Evolutionary conservation across 805 yeast genomes (phyloP), one percentile per base, ranked within the genome.

Genomic region (Diddensiella caesifluorescens): DNA sequence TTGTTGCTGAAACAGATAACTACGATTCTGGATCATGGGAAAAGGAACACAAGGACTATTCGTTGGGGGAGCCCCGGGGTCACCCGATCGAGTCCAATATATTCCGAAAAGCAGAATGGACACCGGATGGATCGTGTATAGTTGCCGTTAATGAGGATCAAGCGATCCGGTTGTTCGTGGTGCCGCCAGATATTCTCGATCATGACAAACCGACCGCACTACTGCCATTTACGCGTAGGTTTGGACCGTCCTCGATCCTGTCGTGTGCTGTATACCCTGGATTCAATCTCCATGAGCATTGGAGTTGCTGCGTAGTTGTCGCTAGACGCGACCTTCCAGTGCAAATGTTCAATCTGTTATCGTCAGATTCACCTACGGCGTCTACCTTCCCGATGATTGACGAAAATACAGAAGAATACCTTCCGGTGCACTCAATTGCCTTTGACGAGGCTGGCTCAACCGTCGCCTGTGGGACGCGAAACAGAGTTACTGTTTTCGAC

Each of bases 91-190:
- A 12, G 7, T 12, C 27, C 10, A 23, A 23, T 23, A 7, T 23
- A 12, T 23, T 23, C 12, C 39, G 43, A 21, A 39, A 35, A 25
- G 32, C 32, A 7, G 20, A 30, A 1, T 53, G 56, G 56, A 53
- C 54, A 9, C 44, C 54, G 2, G 57, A 53, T 28, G 57, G 57
- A 2, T 48, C 55, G n/a, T 33, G 46, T 4, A 16, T 53, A 4
- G 38, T 53, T 26, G 41, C 56, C 5, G 38, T 22, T 13, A 44
- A 37, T 32, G 55, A 51, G 19, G 57, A 53, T 26, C 30, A 38
- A 7, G 47, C 46, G 2, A 19, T 53, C 2, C 27, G 56, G 20
- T 35, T 50, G 20, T 49, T 49, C 35, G 45, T 53, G 12, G 39
- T 32, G 2, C 54, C 53, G 5, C 52, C 49, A 2, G 47, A 45